phyloP scores from a whole-genome alignment of 331 rosid genomes.

The Pyrus hybrid region DNA sequence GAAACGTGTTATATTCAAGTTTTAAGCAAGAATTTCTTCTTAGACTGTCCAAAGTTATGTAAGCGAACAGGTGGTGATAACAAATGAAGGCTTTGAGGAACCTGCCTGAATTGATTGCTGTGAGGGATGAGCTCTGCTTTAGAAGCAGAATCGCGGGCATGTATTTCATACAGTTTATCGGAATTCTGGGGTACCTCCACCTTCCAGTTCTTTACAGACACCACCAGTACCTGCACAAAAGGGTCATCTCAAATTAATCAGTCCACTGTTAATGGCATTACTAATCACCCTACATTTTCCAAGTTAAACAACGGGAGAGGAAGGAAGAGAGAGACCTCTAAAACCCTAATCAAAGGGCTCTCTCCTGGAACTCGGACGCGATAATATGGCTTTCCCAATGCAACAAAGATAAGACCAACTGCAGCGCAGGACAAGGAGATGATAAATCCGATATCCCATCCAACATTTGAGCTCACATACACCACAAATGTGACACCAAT shows the following conservation, averaged over 20 bases:
- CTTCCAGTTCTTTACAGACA: conserved; percentile 2
- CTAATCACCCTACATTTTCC: background rate
- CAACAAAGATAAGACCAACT: conserved; percentile 26
- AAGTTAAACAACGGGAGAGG: background rate
- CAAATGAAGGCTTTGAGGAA: background rate
- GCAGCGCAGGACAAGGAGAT: conserved; percentile 33
- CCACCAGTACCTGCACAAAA: conserved; percentile 8
- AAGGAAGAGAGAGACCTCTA: conserved; percentile 23
- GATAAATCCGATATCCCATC: conserved; percentile 43
- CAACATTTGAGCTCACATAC: conserved; percentile 26
- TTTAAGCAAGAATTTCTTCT: background rate
- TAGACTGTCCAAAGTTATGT: background rate
- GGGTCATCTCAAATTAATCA: background rate
- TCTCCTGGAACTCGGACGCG: conserved; percentile 31
- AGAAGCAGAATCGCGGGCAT: background rate
- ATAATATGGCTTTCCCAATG: conserved; percentile 36
- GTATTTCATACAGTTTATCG: background rate
- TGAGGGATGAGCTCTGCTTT: background rate
- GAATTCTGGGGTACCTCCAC: background rate
- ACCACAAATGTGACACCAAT: conserved; percentile 48
- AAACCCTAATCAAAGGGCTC: conserved; percentile 37
- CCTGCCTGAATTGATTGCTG: conserved; percentile 10
- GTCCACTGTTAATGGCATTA: background rate
- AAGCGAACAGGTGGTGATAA: background rate
- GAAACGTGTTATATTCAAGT: background rate